These are phyloP conservation scores for Nicotiana tomentosiformis DNA, from an alignment of 257 asterid genomes.

Conservation along the genomic window DNA sequence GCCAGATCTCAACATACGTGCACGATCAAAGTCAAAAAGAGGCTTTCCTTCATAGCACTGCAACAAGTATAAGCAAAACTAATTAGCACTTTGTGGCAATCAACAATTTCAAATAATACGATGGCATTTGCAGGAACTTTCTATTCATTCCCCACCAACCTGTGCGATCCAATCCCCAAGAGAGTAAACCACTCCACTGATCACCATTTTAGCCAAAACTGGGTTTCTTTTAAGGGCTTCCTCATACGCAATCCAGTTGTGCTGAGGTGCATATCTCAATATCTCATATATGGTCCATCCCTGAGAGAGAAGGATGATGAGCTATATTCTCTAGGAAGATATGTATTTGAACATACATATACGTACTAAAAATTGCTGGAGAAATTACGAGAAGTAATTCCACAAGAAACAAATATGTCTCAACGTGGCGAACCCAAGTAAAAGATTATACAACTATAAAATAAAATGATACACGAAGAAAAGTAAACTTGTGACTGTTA, in stretches of 20 bases:
- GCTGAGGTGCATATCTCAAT: constrained; percentile 80
- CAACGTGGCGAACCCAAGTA: not conserved
- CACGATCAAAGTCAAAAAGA: constrained; percentile 64
- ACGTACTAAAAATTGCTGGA: not conserved
- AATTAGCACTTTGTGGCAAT: not conserved
- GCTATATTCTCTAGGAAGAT: not conserved
- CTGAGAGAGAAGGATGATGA: constrained; percentile 29
- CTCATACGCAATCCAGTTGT: constrained; percentile 84
- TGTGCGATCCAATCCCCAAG: constrained; percentile 90
- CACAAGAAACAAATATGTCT: not conserved
- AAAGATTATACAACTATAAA: not conserved
- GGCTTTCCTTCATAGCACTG: constrained; percentile 94
- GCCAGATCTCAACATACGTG: constrained; percentile 76
- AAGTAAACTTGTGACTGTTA: not conserved
- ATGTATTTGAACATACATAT: not conserved
- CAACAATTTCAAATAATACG: not conserved
- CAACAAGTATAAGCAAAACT: not conserved
- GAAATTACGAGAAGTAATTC: not conserved
- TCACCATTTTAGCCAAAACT: constrained; percentile 75
- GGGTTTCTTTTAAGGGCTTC: constrained; percentile 80
- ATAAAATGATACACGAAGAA: not conserved
- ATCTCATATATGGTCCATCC: constrained; percentile 86
- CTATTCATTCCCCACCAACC: constrained; percentile 30
- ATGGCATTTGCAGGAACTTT: not conserved
- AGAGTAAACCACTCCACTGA: constrained; percentile 83